Percentiles rank a stretch among this genome's conserved stretches.
These are phyloP conservation scores for Flaveria floridana DNA, from an alignment of 140 eudicot species.

Conservation along the genomic window DNA sequence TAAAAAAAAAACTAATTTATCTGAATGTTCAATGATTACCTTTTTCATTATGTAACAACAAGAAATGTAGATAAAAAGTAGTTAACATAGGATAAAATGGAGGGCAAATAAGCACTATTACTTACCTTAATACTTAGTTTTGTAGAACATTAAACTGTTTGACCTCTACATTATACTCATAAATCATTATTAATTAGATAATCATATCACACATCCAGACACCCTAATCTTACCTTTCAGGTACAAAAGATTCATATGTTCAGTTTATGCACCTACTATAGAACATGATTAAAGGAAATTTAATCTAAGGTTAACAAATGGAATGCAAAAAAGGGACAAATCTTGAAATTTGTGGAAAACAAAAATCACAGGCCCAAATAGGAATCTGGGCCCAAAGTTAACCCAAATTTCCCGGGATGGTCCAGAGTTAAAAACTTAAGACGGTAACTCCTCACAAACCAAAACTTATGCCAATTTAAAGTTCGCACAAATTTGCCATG, in stretches of 20 bases:
- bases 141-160: neutral
- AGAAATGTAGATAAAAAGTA: neutral
- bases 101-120: neutral
- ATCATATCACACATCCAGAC: neutral
- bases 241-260: neutral
- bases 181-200: neutral
- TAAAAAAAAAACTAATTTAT: neutral
- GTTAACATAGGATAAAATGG: neutral
- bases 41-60: neutral
- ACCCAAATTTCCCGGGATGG: neutral
- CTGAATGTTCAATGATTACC: neutral
- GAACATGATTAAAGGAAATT: neutral
- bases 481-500: neutral
- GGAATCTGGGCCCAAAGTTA: neutral
- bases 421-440: too few species aligned
- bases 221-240: neutral
- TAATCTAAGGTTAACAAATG: neutral
- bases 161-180: neutral
- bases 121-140: neutral
- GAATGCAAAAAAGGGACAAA: neutral
- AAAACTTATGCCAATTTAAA: constrained; percentile 1
- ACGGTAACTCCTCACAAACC: neutral
- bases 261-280: neutral
- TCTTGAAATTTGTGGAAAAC: neutral
- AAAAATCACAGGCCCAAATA: neutral